phyloP scores from a whole-genome alignment of 2,329 filamentous ascomycete species.

The Thelonectria olida region DNA sequence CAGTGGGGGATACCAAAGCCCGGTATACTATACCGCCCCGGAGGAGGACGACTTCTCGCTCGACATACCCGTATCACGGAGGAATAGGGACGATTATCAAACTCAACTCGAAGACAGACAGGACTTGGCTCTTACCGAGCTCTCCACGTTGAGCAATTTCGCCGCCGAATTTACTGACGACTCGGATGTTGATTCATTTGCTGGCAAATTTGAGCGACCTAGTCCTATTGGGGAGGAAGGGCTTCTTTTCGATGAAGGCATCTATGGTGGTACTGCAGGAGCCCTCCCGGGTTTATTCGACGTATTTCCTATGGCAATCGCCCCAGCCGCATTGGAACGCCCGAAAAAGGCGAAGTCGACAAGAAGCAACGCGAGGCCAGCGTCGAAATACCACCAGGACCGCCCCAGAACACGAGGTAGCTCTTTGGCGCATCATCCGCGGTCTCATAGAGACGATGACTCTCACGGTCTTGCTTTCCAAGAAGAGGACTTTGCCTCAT shows the following conservation, averaged over 20 bases:
- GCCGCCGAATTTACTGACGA: constrained; percentile 39
- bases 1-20: not conserved
- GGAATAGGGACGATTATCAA: constrained; percentile 13
- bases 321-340: not conserved
- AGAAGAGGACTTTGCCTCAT: constrained; percentile 29
- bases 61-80: constrained; percentile 26
- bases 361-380: not conserved
- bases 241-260: constrained; percentile 39
- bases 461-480: constrained; percentile 21
- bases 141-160: constrained; percentile 18
- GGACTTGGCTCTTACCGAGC: not conserved
- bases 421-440: not conserved
- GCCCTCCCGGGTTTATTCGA: constrained; percentile 43
- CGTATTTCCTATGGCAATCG: constrained; percentile 22
- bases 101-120: not conserved
- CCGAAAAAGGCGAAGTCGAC: not conserved
- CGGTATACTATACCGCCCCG: constrained; percentile 15
- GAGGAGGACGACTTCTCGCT: constrained; percentile 33
- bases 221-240: constrained; percentile 32
- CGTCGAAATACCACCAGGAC: not conserved
- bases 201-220: constrained; percentile 26
- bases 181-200: constrained; percentile 41
- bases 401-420: not conserved
- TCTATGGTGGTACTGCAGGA: constrained; percentile 34
- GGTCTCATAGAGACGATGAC: constrained; percentile 7